phyloP scores from a whole-genome alignment of 768 basidiomycete species.

The Serendipita vermifera region DNA sequence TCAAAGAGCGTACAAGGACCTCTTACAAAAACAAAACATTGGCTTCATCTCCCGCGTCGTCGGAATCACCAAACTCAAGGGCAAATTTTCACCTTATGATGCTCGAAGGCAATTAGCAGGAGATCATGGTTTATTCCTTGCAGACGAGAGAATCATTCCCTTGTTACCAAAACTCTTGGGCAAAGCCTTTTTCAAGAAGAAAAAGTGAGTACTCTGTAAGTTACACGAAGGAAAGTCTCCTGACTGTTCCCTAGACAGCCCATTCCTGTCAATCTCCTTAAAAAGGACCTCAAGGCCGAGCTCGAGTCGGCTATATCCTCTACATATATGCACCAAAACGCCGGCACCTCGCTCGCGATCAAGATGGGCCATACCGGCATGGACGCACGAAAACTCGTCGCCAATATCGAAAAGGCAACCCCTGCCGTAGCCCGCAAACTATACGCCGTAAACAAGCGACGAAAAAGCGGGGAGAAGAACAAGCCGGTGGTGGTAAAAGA shows the following conservation, averaged over 20 bases:
- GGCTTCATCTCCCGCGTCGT: constrained; percentile 88
- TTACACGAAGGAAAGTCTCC: not conserved
- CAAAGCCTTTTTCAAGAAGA: constrained; percentile 82
- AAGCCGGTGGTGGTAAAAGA: not conserved
- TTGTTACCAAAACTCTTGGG: constrained; percentile 78
- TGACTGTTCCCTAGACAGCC: constrained; percentile 63
- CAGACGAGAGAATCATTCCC: constrained; percentile 83
- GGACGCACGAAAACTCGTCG: constrained; percentile 54
- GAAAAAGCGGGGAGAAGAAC: not conserved
- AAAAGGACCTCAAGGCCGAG: constrained; percentile 84
- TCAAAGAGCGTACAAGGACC: constrained; percentile 90
- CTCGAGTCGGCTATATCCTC: constrained; percentile 86
- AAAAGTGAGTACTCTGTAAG: constrained; percentile 64
- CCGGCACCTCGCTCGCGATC: constrained; percentile 77
- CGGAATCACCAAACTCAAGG: constrained; percentile 81
- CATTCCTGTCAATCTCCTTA: constrained; percentile 78
- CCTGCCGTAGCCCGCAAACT: constrained; percentile 53
- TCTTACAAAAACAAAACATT: constrained; percentile 62
- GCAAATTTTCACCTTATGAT: constrained; percentile 80
- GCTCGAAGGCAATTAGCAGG: constrained; percentile 70
- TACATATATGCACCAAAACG: constrained; percentile 91
- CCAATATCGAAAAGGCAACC: constrained; percentile 65
- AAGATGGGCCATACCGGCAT: constrained; percentile 71
- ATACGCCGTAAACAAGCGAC: not conserved
- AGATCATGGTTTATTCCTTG: constrained; percentile 86